These are phyloP conservation scores for Aspergillus alliaceus DNA, from an alignment of 2,329 filamentous ascomycete genomes.

Conservation along the genomic window DNA sequence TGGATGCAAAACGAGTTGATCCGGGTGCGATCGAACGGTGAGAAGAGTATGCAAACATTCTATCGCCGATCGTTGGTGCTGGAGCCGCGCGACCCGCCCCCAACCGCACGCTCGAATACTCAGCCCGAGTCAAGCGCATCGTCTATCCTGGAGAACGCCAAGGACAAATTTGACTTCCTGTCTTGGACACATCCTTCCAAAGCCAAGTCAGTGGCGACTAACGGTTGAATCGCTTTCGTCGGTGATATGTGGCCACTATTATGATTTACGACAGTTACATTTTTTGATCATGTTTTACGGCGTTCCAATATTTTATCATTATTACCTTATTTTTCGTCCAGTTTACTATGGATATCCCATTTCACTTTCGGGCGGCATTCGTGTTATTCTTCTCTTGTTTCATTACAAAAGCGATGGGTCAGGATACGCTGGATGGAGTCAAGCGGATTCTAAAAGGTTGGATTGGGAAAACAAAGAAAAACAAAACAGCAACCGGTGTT, in stretches of 20 bases:
- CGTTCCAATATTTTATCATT: not conserved
- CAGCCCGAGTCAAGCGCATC: slow-evolving; percentile 31
- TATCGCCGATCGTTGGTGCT: slow-evolving; percentile 83
- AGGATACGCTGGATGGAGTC: slow-evolving; percentile 6
- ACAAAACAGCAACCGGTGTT: not conserved
- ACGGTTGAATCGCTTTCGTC: slow-evolving; percentile 25
- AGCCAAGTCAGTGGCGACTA: slow-evolving; percentile 38
- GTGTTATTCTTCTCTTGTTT: slow-evolving; percentile 4
- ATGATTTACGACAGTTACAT: slow-evolving; percentile 20
- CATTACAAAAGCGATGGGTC: slow-evolving; percentile 5
- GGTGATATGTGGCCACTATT: slow-evolving; percentile 7
- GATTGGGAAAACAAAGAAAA: too few relatives aligned
- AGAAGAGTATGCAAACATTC: slow-evolving; percentile 64
- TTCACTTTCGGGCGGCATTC: slow-evolving; percentile 6
- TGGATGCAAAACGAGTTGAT: slow-evolving; percentile 85
- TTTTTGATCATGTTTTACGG: not conserved
- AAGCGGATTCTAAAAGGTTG: slow-evolving; percentile 1
- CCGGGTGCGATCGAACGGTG: slow-evolving; percentile 67
- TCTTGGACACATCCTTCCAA: slow-evolving; percentile 51
- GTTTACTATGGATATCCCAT: slow-evolving; percentile 4
- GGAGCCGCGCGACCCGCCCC: slow-evolving; percentile 60
- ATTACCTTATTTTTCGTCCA: not conserved
- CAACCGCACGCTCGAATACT: slow-evolving; percentile 22
- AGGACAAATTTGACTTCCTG: slow-evolving; percentile 55
- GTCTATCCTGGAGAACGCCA: slow-evolving; percentile 41